Conservation (phyloP, 164 flowering plant species). For the Hamamelis virginiana region DNA sequence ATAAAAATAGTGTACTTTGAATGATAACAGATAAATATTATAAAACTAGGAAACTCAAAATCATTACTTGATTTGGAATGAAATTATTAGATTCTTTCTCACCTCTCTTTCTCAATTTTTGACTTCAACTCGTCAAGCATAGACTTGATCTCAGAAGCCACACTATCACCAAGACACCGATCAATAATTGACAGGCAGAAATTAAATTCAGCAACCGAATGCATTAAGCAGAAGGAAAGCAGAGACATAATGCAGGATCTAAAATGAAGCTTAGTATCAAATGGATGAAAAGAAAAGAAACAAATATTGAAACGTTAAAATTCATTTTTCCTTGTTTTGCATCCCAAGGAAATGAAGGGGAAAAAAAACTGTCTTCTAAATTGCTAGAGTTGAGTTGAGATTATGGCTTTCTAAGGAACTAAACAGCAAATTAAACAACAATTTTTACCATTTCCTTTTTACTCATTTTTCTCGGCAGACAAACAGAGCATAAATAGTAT, state of each 20-base stretch:
- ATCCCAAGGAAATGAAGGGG: too few relatives aligned
- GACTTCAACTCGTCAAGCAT: conserved; percentile 71
- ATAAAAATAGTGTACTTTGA: neutral
- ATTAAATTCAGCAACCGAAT: neutral
- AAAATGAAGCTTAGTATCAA: neutral
- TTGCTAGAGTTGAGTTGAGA: neutral
- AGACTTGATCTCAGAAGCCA: conserved; percentile 63
- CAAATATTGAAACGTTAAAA: neutral
- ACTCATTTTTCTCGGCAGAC: neutral
- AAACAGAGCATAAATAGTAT: neutral
- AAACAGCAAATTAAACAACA: neutral
- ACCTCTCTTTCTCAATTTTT: conserved; percentile 90
- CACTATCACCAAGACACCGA: conserved; percentile 56
- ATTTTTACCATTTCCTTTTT: neutral
- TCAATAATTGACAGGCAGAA: conserved; percentile 4
- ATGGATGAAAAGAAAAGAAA: neutral
- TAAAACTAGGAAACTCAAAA: neutral
- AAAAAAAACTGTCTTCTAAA: too few relatives aligned
- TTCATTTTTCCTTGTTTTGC: too few relatives aligned
- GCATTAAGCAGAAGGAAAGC: neutral
- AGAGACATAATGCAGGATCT: neutral
- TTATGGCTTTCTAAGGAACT: neutral
- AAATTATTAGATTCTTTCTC: conserved; percentile 5
- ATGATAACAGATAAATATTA: neutral
- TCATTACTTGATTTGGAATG: neutral